Conservation (phyloP, 2,329 filamentous ascomycete genomes). For the Metarhizium guizhouense region DNA sequence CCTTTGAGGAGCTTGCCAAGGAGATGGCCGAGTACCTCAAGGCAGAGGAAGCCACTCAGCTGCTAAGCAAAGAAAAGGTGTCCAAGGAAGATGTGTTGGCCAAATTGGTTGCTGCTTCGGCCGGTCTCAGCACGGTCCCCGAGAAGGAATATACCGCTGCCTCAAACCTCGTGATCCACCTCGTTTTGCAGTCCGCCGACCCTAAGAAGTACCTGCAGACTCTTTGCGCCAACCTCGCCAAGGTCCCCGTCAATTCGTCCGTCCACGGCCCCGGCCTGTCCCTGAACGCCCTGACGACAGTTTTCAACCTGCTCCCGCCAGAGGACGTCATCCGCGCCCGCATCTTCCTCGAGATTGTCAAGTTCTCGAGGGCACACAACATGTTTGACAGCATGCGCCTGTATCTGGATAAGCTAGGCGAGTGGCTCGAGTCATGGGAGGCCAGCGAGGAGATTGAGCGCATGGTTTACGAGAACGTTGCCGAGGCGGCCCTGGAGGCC, state of each 20-base stretch:
- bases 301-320: constrained; percentile 86
- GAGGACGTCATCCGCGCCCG: constrained; percentile 77
- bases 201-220: constrained; percentile 77
- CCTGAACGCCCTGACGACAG: constrained; percentile 82
- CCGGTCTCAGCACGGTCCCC: constrained; percentile 70
- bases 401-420: constrained; percentile 73
- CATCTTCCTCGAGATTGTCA: constrained; percentile 81
- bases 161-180: constrained; percentile 93
- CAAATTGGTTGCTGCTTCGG: constrained; percentile 76
- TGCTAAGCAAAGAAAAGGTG: constrained; percentile 58
- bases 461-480: constrained; percentile 74
- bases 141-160: constrained; percentile 96
- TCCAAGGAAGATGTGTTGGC: constrained; percentile 77
- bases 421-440: constrained; percentile 78
- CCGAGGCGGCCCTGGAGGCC: constrained; percentile 69
- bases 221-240: constrained; percentile 82
- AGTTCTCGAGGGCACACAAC: constrained; percentile 65
- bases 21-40: constrained; percentile 95
- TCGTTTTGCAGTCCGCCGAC: constrained; percentile 78
- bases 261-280: constrained; percentile 78
- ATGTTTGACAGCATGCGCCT: constrained; percentile 78
- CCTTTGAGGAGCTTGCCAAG: constrained; percentile 83
- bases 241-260: constrained; percentile 78
- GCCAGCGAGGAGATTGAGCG: constrained; percentile 73
- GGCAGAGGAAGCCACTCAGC: constrained; percentile 66